Evolutionary conservation across 805 yeast species (phyloP), one percentile per base, ranked within the genome.

Genomic region (Starmerella tilneyi): DNA sequence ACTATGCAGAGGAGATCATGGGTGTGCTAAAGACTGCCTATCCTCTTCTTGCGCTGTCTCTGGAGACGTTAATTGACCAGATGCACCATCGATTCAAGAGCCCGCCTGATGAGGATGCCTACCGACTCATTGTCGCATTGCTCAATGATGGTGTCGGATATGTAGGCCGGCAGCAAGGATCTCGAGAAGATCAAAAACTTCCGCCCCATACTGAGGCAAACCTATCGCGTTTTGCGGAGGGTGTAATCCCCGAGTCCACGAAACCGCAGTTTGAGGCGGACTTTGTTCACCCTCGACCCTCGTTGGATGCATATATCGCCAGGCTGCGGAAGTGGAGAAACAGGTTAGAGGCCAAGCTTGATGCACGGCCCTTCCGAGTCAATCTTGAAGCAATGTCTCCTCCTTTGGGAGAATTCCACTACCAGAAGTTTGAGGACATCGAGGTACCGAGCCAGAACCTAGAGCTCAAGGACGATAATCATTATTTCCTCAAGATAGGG

Each of bases 371-470:
- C 46, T 75, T 79, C 23, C 75, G 76, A 55, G 82, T 86, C 41
- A 82, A 86, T 55, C 65, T 92, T 51, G 98, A 92, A 64, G 78
- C 86, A 46, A 71, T 92, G 51, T 86, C 96, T 57, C 96, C 97
- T 13, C 97, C 89, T 56, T 70, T 92, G 62, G 81, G 94, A 60
- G 96, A 88, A 60, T 92, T 94, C 76, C 98, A 92, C 64, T 95
- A 92, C 62, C 97, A 92, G 62, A 89, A 86, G 64, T 92, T 92
- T 60, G 99, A 92, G 62, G 98, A 92, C 41, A 84, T 92, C 47
- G 98, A 92, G 62, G 79, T 92, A 47, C 98, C 98, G 0, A 98
- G 99, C 1, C 99, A 92, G 60, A 92, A 92, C 59, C 67, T 88
- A 59, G 69, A 85, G 66, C 83, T 84, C 61, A 82, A 80, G 60